A percentile compares a stretch with the other conserved stretches of the same genome.
Evolutionary conservation across 164 flowering plant genomes (phyloP).

Genomic region (Paratinospora sagittata): DNA sequence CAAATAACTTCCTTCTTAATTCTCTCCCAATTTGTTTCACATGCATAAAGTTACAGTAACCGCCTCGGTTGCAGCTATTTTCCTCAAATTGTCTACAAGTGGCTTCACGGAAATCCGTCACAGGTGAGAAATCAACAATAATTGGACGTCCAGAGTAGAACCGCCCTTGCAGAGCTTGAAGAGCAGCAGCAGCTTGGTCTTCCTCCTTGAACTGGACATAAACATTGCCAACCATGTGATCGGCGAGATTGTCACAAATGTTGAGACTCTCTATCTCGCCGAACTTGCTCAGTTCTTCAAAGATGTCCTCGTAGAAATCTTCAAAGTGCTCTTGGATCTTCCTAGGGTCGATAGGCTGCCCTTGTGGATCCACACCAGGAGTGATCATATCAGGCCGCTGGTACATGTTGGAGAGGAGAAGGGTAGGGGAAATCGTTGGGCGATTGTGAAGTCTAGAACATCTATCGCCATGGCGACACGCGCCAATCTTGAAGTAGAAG

Average conservation of each 20-base stretch:
- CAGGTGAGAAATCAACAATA: constrained; percentile 71
- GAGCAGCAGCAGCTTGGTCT: constrained; percentile 74
- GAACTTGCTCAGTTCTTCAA: constrained; percentile 65
- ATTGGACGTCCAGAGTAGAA: constrained; percentile 84
- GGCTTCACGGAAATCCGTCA: constrained; percentile 70
- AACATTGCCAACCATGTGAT: constrained; percentile 84
- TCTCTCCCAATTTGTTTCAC: constrained; percentile 61
- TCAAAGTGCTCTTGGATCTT: constrained; percentile 60
- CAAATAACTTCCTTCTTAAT: constrained; percentile 53
- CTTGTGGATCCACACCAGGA: constrained; percentile 57
- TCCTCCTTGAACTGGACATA: constrained; percentile 83
- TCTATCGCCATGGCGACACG: constrained; percentile 73
- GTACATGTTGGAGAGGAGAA: constrained; percentile 71
- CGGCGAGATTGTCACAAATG: constrained; percentile 71
- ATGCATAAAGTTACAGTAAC: constrained; percentile 78
- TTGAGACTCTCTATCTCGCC: constrained; percentile 78
- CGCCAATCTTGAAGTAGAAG: constrained; percentile 52
- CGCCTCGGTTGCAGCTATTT: constrained; percentile 70
- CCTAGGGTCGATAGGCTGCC: constrained; percentile 55
- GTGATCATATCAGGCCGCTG: constrained; percentile 71
- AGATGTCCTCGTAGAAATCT: constrained; percentile 66
- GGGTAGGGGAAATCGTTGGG: constrained; percentile 65
- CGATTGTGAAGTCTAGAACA: constrained; percentile 70
- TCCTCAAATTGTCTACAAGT: constrained; percentile 77
- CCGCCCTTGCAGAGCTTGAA: constrained; percentile 53